Evolutionary conservation across 306 rosid species (phyloP), one percentile per base, ranked within the genome.

Genomic region (Cicer cuneatum): DNA sequence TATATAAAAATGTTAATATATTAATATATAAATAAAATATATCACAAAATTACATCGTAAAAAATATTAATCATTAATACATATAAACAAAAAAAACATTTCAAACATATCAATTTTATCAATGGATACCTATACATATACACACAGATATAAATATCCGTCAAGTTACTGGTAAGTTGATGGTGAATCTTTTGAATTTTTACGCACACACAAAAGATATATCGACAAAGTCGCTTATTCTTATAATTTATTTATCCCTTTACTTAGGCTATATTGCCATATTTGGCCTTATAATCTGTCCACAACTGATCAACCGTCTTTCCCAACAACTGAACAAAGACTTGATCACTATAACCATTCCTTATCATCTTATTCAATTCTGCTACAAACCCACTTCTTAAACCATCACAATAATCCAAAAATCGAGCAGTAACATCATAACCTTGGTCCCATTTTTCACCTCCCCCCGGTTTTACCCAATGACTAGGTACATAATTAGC

Each of bases 281-380:
- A 80, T 59, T 69, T 69, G 14, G 85, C 89, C 80, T 87, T 87
- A 57, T 87, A 87, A 5, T 87, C 92, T 6, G 18, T 69, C 92
- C 90, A 87, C 0, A 90, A 76, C 70, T 84, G 86, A 59, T 84
- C 84, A 47, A 87, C 90, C 0, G 64, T 14, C 42, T 84, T 73
- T 9, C 89, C 86, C 3, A 88, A 58, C 1, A 88, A 1, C 72
- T 83, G 70, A 47, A 52, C 41, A 66, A 88, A 85, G 48, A 49
- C 78, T 19, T 78, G 73, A 10, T 76, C 81, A 35, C 60, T 69
- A 7, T 85, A 87, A 47, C 59, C 78, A 78, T 3, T 69, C 43
- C 13, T 85, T 83, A 88, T 53, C 82, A 15, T 11, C 70, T 75
- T 43, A 72, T 87, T 87, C 42, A 87, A 19, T 29, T 77, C 73